A percentile compares a stretch with the other conserved stretches of the same genome.
phyloP scores from a whole-genome alignment of 345 rosid genomes.

The Nasturtium officinale region DNA sequence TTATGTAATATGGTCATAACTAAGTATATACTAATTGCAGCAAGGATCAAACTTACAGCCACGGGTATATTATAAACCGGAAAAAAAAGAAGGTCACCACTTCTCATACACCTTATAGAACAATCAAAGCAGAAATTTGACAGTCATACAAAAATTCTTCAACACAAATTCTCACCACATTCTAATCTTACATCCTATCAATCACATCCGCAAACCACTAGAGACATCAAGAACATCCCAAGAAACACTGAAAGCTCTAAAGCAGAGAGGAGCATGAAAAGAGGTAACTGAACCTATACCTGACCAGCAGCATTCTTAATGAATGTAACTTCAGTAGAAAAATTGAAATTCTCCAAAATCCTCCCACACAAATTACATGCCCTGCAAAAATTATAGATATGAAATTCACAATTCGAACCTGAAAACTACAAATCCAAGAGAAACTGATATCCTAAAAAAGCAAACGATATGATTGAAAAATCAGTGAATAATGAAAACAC shows the following conservation, averaged over 20 bases:
- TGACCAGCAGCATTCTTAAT: conserved; percentile 48
- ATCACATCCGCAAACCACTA: not conserved
- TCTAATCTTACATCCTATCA: not conserved
- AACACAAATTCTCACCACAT: not conserved
- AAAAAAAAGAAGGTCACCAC: not conserved
- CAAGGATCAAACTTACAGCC: too few relatives aligned
- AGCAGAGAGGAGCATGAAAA: not conserved
- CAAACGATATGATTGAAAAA: not conserved
- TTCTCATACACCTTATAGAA: not conserved
- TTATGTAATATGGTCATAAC: too few relatives aligned
- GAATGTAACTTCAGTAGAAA: conserved; percentile 37
- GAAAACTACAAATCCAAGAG: conserved; percentile 8
- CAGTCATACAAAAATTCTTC: not conserved
- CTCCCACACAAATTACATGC: conserved; percentile 42
- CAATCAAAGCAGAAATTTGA: not conserved
- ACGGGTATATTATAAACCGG: too few relatives aligned
- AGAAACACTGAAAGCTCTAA: not conserved
- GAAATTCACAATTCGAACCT: not conserved
- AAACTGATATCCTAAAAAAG: not conserved
- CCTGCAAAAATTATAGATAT: conserved; percentile 12
- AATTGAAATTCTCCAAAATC: conserved; percentile 40
- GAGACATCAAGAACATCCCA: not conserved
- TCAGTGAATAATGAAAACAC: conserved; percentile 8
- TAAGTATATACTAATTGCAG: too few relatives aligned
- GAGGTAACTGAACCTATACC: conserved; percentile 18